Evolutionary conservation across 352 stramenopile species (phyloP).

Genomic region (Chrysophaeum taylorii): DNA sequence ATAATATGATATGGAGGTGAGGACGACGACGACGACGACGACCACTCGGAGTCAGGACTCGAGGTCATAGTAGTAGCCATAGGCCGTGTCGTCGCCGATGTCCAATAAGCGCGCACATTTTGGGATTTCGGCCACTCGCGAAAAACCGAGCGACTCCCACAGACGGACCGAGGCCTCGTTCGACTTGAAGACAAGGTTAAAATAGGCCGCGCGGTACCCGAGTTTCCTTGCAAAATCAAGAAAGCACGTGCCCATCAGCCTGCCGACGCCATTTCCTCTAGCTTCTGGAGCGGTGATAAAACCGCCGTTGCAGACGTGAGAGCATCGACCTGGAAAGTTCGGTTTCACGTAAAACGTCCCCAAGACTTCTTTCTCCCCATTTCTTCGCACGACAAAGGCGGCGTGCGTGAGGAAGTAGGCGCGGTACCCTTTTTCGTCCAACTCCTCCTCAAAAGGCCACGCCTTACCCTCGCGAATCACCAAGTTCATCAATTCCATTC

Average conservation of each 20-base stretch:
- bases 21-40: too few species aligned
- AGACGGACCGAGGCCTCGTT: conserved; percentile 37
- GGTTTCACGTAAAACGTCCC: conserved; percentile 55
- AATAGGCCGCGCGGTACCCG: conserved; percentile 48
- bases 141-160: conserved; percentile 45
- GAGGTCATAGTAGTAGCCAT: conserved; percentile 39
- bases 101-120: conserved; percentile 39
- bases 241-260: conserved; percentile 46
- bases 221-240: conserved; percentile 40
- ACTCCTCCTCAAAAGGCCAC: conserved; percentile 45
- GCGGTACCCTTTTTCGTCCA: conserved; percentile 36
- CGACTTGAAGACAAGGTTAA: conserved; percentile 50
- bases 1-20: too few species aligned
- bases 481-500: conserved; percentile 40
- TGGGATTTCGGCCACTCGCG: conserved; percentile 40
- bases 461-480: conserved; percentile 39
- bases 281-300: conserved; percentile 45
- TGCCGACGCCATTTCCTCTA: conserved; percentile 37
- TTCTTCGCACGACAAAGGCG: conserved; percentile 44
- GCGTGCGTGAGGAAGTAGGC: conserved; percentile 49
- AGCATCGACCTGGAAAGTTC: conserved; percentile 51
- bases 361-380: conserved; percentile 34
- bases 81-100: conserved; percentile 36
- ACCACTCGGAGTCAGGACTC: too few species aligned
- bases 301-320: conserved; percentile 49